A percentile compares a stretch with the other conserved stretches of the same genome.
These are phyloP conservation scores for Prunus salicina DNA, from an alignment of 306 rosid genomes.

Conservation along the genomic window DNA sequence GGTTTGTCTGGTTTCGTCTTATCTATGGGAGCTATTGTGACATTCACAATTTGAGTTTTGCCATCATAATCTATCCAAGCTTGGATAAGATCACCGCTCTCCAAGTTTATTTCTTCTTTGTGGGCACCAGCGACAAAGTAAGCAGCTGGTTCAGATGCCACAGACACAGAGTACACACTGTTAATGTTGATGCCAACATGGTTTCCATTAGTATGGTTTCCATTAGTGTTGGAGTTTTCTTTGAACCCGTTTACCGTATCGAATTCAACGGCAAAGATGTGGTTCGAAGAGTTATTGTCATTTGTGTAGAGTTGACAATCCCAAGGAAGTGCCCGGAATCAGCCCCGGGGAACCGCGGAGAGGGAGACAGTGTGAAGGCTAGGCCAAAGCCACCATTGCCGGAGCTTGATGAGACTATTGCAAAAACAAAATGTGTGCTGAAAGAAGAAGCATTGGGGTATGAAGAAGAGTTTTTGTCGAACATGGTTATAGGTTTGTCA, in stretches of 20 bases:
- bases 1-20: constrained; percentile 30
- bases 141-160: not conserved
- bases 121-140: constrained; percentile 5
- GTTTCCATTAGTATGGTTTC: too few relatives aligned
- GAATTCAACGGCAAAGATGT: constrained; percentile 64
- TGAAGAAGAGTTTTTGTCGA: constrained; percentile 6
- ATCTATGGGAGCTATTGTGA: constrained; percentile 43
- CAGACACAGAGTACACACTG: constrained; percentile 31
- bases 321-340: constrained; percentile 49
- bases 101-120: constrained; percentile 36
- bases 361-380: constrained; percentile 56
- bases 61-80: constrained; percentile 77
- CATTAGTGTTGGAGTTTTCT: constrained; percentile 21
- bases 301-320: constrained; percentile 37
- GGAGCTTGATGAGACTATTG: constrained; percentile 38
- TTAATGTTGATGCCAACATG: constrained; percentile 60
- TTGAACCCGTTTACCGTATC: constrained; percentile 59
- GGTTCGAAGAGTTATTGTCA: constrained; percentile 16
- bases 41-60: constrained; percentile 15
- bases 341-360: constrained; percentile 33
- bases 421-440: constrained; percentile 62
- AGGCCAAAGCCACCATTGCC: constrained; percentile 62
- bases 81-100: constrained; percentile 33
- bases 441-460: constrained; percentile 39
- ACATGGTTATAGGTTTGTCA: constrained; percentile 22